A percentile compares a stretch with the other conserved stretches of the same genome.
These are phyloP conservation scores for Ampelomyces quisqualis DNA, from an alignment of 2,329 filamentous ascomycete genomes.

Conservation along the genomic window DNA sequence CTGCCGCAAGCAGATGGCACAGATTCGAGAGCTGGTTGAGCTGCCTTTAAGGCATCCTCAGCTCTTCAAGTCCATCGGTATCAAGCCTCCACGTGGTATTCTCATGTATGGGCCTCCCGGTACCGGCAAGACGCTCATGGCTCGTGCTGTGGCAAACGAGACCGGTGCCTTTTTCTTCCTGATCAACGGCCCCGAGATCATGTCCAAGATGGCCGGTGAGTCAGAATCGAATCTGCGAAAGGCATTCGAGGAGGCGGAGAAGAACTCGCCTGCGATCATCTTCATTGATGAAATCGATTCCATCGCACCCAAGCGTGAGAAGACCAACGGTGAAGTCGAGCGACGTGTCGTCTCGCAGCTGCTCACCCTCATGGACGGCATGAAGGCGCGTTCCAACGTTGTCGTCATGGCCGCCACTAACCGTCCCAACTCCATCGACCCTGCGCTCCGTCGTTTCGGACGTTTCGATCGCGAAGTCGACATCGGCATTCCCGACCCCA, in stretches of 20 bases:
- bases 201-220: constrained; percentile 99
- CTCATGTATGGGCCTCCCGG: constrained; percentile 90
- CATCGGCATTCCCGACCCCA: constrained; percentile 96
- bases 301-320: constrained; percentile 98
- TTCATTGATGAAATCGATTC: constrained; percentile 99
- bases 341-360: constrained; percentile 97
- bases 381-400: constrained; percentile 98
- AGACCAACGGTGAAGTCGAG: constrained; percentile 99
- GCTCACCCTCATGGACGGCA: constrained; percentile 96
- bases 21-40: constrained; percentile 98
- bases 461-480: constrained; percentile 99
- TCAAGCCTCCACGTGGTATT: constrained; percentile 98
- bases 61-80: constrained; percentile 99
- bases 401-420: constrained; percentile 99
- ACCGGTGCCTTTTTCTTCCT: constrained; percentile 99
- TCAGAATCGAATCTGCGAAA: constrained; percentile 97
- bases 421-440: constrained; percentile 97
- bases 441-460: constrained; percentile 93
- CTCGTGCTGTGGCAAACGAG: constrained; percentile 96
- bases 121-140: constrained; percentile 99
- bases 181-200: constrained; percentile 99
- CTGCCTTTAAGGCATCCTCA: constrained; percentile 94
- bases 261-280: constrained; percentile 98
- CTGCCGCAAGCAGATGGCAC: constrained; percentile 99
- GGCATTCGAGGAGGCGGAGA: constrained; percentile 99